A percentile compares a stretch with the other conserved stretches of the same genome.
Conservation (phyloP, 2,329 filamentous ascomycete species). For the Herpomyces periplanetae region DNA sequence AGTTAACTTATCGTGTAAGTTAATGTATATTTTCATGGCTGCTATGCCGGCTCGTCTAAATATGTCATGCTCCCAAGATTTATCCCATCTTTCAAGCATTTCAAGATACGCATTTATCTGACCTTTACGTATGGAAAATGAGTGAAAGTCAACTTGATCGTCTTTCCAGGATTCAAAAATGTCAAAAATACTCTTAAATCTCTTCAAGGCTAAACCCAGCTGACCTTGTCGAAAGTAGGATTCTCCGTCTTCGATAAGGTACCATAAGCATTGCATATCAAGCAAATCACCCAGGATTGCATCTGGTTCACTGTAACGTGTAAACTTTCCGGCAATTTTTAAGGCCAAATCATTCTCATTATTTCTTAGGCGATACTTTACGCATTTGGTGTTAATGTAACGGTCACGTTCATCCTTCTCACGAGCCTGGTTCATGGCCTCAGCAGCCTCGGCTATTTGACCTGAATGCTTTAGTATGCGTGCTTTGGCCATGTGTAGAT, state of each 20-base stretch:
- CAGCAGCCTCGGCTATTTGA: constrained; percentile 34
- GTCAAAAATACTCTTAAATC: constrained; percentile 50
- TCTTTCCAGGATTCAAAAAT: constrained; percentile 96
- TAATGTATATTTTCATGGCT: constrained; percentile 39
- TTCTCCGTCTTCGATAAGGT: constrained; percentile 69
- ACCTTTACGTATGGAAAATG: constrained; percentile 79
- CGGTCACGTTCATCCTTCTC: constrained; percentile 56
- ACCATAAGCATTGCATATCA: constrained; percentile 98
- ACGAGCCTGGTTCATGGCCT: constrained; percentile 56
- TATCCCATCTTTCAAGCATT: constrained; percentile 86
- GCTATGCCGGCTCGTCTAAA: constrained; percentile 47
- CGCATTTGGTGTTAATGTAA: constrained; percentile 92
- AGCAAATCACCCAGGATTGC: constrained; percentile 62
- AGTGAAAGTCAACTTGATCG: constrained; percentile 95
- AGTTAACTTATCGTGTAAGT: constrained; percentile 32
- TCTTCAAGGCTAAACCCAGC: constrained; percentile 50
- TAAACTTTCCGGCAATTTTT: constrained; percentile 70
- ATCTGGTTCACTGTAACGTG: constrained; percentile 48
- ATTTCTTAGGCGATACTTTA: constrained; percentile 81
- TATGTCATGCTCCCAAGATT: constrained; percentile 62
- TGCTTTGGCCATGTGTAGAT: constrained; percentile 80
- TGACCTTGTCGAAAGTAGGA: constrained; percentile 48
- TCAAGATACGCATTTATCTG: constrained; percentile 80
- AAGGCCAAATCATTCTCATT: constrained; percentile 55
- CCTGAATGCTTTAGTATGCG: constrained; percentile 73